A percentile compares a stretch with the other conserved stretches of the same genome.
Evolutionary conservation across 148 eudicot genomes (phyloP).

Genomic region (Amaranthus palmeri): DNA sequence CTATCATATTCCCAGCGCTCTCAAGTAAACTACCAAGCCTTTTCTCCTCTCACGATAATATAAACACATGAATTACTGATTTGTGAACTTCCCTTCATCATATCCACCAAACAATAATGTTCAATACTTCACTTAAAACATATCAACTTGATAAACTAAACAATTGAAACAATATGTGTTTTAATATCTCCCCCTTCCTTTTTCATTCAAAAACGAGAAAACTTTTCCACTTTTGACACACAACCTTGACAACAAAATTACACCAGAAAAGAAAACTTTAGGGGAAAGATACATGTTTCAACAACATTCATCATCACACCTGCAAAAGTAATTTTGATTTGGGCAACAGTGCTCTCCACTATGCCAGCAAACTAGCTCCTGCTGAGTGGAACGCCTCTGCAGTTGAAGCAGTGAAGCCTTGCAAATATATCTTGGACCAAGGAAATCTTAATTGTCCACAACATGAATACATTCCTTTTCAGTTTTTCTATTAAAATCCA

Average conservation of each 20-base stretch:
- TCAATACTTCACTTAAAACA: neutral
- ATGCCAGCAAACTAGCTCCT: conserved; percentile 26
- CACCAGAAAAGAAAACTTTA: conserved; percentile 6
- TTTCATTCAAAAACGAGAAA: neutral
- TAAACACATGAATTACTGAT: neutral
- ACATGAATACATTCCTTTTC: conserved; percentile 11
- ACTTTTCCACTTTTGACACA: neutral
- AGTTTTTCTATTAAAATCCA: conserved; percentile 9
- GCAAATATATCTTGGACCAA: conserved; percentile 10
- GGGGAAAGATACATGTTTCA: conserved; percentile 19
- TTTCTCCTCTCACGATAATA: neutral
- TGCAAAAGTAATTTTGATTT: conserved; percentile 13
- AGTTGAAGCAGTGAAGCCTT: conserved; percentile 19
- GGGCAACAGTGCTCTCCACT: conserved; percentile 26
- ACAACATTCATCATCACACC: conserved; percentile 32
- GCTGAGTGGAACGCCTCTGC: conserved; percentile 22
- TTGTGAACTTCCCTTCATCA: neutral
- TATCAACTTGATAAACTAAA: neutral
- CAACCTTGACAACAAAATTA: conserved; percentile 4
- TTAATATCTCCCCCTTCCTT: neutral
- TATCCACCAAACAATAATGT: neutral
- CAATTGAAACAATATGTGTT: neutral
- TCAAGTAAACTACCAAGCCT: neutral
- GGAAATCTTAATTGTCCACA: conserved; percentile 12
- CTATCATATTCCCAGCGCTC: neutral